Conservation (phyloP, 768 basidiomycete genomes). For the Xerocomellus dryophilus region DNA sequence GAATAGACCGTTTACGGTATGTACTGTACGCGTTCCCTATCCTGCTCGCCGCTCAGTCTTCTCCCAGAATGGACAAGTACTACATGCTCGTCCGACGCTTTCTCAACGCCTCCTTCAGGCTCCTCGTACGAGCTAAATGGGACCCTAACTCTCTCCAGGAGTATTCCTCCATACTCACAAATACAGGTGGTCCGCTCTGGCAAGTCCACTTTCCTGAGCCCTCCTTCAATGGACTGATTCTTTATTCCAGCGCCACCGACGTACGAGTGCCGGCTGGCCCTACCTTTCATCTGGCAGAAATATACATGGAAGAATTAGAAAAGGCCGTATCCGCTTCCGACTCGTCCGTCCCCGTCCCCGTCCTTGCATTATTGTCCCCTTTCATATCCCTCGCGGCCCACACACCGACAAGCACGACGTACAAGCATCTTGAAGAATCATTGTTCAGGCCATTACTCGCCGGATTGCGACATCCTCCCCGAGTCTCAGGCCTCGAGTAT, state of each 20-base stretch:
- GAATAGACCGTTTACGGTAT: constrained; percentile 86
- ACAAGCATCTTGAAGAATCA: constrained; percentile 67
- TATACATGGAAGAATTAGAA: constrained; percentile 88
- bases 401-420: constrained; percentile 61
- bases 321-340: constrained; percentile 44
- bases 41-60: neutral
- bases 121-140: constrained; percentile 75
- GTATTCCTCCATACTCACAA: constrained; percentile 67
- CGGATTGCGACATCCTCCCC: constrained; percentile 49
- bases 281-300: constrained; percentile 82
- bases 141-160: constrained; percentile 47
- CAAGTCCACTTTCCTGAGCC: constrained; percentile 33
- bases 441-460: constrained; percentile 68
- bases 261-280: constrained; percentile 73
- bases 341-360: constrained; percentile 41
- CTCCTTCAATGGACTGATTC: constrained; percentile 4
- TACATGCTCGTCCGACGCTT: constrained; percentile 92
- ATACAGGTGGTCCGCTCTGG: constrained; percentile 81
- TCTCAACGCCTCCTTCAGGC: constrained; percentile 78
- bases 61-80: constrained; percentile 88
- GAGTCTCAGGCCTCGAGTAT: constrained; percentile 34
- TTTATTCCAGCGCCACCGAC: constrained; percentile 56
- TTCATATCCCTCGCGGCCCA: constrained; percentile 71
- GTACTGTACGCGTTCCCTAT: constrained; percentile 16
- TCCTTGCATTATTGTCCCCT: constrained; percentile 58